Evolutionary conservation across 2,329 filamentous ascomycete genomes (phyloP).

Genomic region (Aspergillus brunneoviolaceus): DNA sequence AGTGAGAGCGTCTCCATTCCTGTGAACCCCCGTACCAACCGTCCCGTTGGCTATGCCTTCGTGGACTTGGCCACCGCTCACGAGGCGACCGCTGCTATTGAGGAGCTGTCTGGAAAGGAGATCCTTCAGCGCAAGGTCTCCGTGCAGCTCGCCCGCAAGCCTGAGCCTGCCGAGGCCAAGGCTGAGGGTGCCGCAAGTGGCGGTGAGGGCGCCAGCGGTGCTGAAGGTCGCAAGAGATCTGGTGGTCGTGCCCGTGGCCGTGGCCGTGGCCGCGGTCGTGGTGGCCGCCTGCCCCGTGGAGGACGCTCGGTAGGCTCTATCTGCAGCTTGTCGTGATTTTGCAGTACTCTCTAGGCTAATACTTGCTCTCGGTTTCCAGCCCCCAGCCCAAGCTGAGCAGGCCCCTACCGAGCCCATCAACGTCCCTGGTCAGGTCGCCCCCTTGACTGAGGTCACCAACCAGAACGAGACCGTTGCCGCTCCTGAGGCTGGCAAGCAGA

Average conservation of each 20-base stretch:
- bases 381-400: conserved; percentile 26
- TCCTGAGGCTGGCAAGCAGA: conserved; percentile 46
- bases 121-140: conserved; percentile 99
- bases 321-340: background rate
- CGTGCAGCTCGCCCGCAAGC: conserved; percentile 97
- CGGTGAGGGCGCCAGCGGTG: conserved; percentile 69
- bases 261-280: conserved; percentile 64
- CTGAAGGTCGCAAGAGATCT: conserved; percentile 61
- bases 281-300: conserved; percentile 68
- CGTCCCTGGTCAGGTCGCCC: conserved; percentile 20
- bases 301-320: conserved; percentile 53
- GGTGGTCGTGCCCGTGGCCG: conserved; percentile 63
- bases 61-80: conserved; percentile 93
- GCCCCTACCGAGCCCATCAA: conserved; percentile 25
- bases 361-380: conserved; percentile 11
- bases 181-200: conserved; percentile 67
- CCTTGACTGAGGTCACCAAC: conserved; percentile 23
- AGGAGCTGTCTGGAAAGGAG: conserved; percentile 93
- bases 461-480: conserved; percentile 32
- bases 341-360: background rate
- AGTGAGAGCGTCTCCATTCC: conserved; percentile 99
- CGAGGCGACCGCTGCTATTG: conserved; percentile 93
- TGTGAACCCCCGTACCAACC: conserved; percentile 98
- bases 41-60: conserved; percentile 97
- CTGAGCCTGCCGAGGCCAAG: conserved; percentile 80